phyloP scores from a whole-genome alignment of 2,329 filamentous ascomycete genomes.

The Xylaria sp. region DNA sequence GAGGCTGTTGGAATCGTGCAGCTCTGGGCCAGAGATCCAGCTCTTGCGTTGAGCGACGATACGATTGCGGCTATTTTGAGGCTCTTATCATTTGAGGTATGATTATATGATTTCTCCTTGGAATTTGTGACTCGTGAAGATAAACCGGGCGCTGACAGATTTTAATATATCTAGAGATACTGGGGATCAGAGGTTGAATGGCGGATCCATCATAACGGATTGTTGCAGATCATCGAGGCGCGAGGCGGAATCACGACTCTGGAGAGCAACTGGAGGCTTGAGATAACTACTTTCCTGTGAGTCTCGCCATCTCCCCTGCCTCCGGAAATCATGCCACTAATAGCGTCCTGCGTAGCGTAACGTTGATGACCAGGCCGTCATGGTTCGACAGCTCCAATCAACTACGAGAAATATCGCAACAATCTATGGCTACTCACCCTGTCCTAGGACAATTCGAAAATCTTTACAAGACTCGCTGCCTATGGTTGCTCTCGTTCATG shows the following conservation, averaged over 20 bases:
- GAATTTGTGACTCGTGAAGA: background rate
- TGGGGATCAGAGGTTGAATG: slow-evolving; percentile 51
- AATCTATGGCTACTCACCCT: slow-evolving; percentile 23
- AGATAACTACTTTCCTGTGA: slow-evolving; percentile 45
- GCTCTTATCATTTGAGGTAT: slow-evolving; percentile 51
- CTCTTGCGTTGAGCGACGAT: slow-evolving; percentile 50
- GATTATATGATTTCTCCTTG: background rate
- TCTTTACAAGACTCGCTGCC: slow-evolving; percentile 33
- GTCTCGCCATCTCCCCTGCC: slow-evolving; percentile 22
- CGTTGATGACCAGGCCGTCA: slow-evolving; percentile 31
- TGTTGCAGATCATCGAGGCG: slow-evolving; percentile 50
- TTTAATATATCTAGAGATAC: slow-evolving; percentile 41
- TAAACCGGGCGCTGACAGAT: background rate
- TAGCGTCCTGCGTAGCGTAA: slow-evolving; percentile 4
- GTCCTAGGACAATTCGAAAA: slow-evolving; percentile 24
- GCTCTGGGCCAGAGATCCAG: slow-evolving; percentile 49
- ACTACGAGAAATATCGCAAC: slow-evolving; percentile 32
- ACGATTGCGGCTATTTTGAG: slow-evolving; percentile 50
- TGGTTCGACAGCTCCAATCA: slow-evolving; percentile 37
- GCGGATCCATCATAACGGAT: slow-evolving; percentile 49
- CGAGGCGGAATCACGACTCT: slow-evolving; percentile 48
- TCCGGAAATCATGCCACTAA: background rate
- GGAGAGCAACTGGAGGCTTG: slow-evolving; percentile 47
- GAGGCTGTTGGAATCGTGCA: slow-evolving; percentile 53
- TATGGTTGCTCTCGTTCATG: slow-evolving; percentile 34